Evolutionary conservation across 1,284 basidiomycete genomes (phyloP).

Genomic region (Quambalaria eucalypti): DNA sequence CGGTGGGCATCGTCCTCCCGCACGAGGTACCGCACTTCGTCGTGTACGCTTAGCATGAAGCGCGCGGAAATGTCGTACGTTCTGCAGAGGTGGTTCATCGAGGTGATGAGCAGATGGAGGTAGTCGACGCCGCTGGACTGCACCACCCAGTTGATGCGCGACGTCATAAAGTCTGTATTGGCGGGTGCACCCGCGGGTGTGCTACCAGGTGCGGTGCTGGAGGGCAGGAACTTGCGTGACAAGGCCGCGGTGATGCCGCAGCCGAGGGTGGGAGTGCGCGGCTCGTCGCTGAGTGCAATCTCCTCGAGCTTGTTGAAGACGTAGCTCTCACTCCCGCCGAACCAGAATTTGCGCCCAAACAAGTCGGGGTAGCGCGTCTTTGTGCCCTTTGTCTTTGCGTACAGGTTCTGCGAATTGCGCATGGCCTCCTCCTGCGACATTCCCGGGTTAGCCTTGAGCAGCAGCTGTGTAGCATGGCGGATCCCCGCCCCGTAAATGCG

Average conservation of each 20-base stretch:
- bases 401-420: conserved; percentile 72
- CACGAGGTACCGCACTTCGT: conserved; percentile 89
- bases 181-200: conserved; percentile 51
- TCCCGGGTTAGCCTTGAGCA: conserved; percentile 74
- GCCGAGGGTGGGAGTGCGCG: conserved; percentile 82
- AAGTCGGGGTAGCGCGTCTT: conserved; percentile 25
- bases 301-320: conserved; percentile 99
- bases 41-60: conserved; percentile 94
- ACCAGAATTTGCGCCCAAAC: conserved; percentile 72
- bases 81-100: conserved; percentile 79
- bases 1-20: conserved; percentile 79
- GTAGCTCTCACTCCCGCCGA: conserved; percentile 88
- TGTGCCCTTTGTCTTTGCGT: conserved; percentile 83
- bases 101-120: conserved; percentile 85
- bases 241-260: conserved; percentile 90
- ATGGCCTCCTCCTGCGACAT: conserved; percentile 73
- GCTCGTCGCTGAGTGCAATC: conserved; percentile 77
- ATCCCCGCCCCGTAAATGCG: conserved; percentile 97
- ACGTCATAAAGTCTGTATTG: conserved; percentile 91
- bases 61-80: conserved; percentile 79
- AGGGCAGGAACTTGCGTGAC: conserved; percentile 73
- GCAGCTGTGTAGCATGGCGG: conserved; percentile 79
- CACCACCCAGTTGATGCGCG: conserved; percentile 98
- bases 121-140: conserved; percentile 98
- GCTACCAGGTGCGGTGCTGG: conserved; percentile 19